Evolutionary conservation across 2,329 filamentous ascomycete genomes (phyloP).

Genomic region (Lojkania enalia): DNA sequence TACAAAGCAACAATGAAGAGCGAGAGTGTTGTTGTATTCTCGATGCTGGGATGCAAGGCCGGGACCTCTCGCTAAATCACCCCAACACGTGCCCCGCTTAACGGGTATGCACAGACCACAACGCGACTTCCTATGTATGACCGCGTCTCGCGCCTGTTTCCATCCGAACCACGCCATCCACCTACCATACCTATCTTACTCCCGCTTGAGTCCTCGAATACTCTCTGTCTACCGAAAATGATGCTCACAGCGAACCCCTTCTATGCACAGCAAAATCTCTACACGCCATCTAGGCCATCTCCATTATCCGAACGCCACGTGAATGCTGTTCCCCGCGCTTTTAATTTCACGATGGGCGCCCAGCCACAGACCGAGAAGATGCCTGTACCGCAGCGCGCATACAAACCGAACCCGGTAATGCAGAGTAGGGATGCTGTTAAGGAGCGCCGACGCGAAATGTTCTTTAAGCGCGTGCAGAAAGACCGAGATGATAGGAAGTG

Average conservation of each 20-base stretch:
- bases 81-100: background rate
- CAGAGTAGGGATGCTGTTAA: slow-evolving; percentile 63
- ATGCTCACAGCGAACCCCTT: slow-evolving; percentile 34
- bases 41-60: too few species aligned
- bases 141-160: slow-evolving; percentile 1
- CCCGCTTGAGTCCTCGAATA: background rate
- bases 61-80: too few species aligned
- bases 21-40: too few species aligned
- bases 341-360: slow-evolving; percentile 35
- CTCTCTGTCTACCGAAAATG: slow-evolving; percentile 17
- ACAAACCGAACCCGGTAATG: slow-evolving; percentile 66
- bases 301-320: slow-evolving; percentile 50
- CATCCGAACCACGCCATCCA: background rate
- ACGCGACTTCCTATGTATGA: slow-evolving; percentile 1
- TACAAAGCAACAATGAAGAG: too few species aligned
- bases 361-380: slow-evolving; percentile 23
- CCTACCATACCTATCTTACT: background rate
- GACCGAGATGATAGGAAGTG: slow-evolving; percentile 52
- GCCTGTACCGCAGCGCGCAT: slow-evolving; percentile 38
- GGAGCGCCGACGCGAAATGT: slow-evolving; percentile 67
- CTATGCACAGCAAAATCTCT: slow-evolving; percentile 27
- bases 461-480: slow-evolving; percentile 62
- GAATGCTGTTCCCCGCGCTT: slow-evolving; percentile 36
- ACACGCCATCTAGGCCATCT: slow-evolving; percentile 44
- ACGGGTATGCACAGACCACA: background rate